Percentiles rank a stretch among this genome's conserved stretches.
Evolutionary conservation across 2,329 filamentous ascomycete species (phyloP).

Genomic region (Cladosporium cucumerinum): DNA sequence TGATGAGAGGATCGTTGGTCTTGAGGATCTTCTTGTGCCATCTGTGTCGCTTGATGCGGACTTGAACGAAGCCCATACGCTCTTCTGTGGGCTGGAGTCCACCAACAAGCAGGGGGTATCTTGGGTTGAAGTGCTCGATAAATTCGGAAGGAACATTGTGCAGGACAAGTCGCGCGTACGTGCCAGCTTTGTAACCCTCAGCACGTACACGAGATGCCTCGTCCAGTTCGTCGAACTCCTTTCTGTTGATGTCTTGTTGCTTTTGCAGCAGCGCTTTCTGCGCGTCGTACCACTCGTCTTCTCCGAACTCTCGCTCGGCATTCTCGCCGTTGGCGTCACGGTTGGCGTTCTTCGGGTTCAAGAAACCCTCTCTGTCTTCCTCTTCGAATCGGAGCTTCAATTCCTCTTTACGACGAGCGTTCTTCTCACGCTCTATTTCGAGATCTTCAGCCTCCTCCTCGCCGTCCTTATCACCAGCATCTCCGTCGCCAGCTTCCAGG

Average conservation of each 20-base stretch:
- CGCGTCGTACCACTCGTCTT: slow-evolving; percentile 97
- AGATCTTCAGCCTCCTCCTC: slow-evolving; percentile 54
- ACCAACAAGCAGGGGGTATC: slow-evolving; percentile 80
- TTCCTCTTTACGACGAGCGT: slow-evolving; percentile 90
- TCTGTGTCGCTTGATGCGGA: slow-evolving; percentile 92
- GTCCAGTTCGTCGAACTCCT: slow-evolving; percentile 86
- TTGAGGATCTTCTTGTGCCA: slow-evolving; percentile 99
- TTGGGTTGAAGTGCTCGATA: slow-evolving; percentile 73
- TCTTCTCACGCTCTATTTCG: slow-evolving; percentile 86
- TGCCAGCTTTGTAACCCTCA: slow-evolving; percentile 87
- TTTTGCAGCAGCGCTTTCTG: slow-evolving; percentile 95
- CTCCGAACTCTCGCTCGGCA: slow-evolving; percentile 77
- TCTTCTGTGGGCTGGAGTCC: slow-evolving; percentile 93
- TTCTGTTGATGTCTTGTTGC: slow-evolving; percentile 93
- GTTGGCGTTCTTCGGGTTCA: slow-evolving; percentile 80
- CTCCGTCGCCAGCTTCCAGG: slow-evolving; percentile 70
- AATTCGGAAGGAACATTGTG: slow-evolving; percentile 91
- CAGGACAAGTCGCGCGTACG: slow-evolving; percentile 87
- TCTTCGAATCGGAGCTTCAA: slow-evolving; percentile 92
- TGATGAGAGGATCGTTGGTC: slow-evolving; percentile 94
- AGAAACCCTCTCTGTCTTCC: slow-evolving; percentile 93
- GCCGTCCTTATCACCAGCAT: slow-evolving; percentile 37
- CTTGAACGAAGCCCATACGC: slow-evolving; percentile 90
- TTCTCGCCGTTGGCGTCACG: slow-evolving; percentile 62
- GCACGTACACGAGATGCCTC: slow-evolving; percentile 77